phyloP scores from a whole-genome alignment of 768 basidiomycete genomes.

The Hirschioporus abietinus region DNA sequence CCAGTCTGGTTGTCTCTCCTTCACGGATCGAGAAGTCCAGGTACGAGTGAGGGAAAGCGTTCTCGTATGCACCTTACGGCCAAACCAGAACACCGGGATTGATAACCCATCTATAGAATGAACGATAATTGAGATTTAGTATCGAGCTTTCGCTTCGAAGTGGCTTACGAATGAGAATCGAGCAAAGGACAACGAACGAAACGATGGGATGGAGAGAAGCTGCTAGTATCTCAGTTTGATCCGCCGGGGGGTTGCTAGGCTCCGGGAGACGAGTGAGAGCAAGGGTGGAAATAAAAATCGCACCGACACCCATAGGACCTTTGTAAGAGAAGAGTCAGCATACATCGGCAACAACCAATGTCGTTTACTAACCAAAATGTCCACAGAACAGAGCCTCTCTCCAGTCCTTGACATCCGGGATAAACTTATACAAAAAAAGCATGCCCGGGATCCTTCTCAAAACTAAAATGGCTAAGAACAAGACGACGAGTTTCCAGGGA shows the following conservation, averaged over 20 bases:
- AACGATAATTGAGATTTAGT: not conserved
- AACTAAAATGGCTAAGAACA: conserved; percentile 63
- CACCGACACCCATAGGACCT: conserved; percentile 82
- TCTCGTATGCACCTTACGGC: conserved; percentile 40
- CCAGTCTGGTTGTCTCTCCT: not conserved
- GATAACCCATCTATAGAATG: conserved; percentile 54
- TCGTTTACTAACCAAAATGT: conserved; percentile 63
- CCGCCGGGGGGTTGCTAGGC: conserved; percentile 43
- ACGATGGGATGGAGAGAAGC: conserved; percentile 88
- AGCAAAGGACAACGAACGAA: conserved; percentile 90
- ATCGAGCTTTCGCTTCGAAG: not conserved
- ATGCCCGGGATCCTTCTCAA: conserved; percentile 80
- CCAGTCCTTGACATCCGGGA: conserved; percentile 84
- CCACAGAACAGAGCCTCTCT: conserved; percentile 86
- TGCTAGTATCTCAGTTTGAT: conserved; percentile 61
- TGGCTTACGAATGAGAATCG: conserved; percentile 75
- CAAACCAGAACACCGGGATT: conserved; percentile 60
- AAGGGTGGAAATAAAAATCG: conserved; percentile 81
- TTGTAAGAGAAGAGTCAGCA: not conserved
- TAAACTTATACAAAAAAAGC: conserved; percentile 69
- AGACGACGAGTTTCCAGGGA: conserved; percentile 64
- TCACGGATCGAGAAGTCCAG: conserved; percentile 14
- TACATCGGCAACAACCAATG: not conserved
- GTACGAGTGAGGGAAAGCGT: conserved; percentile 43
- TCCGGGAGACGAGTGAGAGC: conserved; percentile 57